Conservation (phyloP, 2,329 filamentous ascomycete species). For the Fusarium tjaetaba region DNA sequence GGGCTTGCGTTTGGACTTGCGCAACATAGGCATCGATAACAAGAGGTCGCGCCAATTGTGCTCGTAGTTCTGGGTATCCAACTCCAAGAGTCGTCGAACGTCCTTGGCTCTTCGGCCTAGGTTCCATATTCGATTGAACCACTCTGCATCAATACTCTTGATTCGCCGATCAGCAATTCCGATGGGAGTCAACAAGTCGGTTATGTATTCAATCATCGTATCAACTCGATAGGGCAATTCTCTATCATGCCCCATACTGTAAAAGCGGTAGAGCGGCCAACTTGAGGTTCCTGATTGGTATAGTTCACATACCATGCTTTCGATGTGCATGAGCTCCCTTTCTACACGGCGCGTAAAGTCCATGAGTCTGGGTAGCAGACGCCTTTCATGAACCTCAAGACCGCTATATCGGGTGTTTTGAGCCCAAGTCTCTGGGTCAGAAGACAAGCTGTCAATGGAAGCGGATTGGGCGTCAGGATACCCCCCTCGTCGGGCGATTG, state of each 20-base stretch:
- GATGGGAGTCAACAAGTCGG: neutral
- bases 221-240: constrained; percentile 6
- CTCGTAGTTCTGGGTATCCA: constrained; percentile 1
- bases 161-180: neutral
- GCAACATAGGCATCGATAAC: constrained; percentile 38
- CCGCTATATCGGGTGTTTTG: neutral
- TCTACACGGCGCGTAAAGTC: constrained; percentile 19
- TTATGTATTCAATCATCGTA: neutral
- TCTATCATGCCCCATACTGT: neutral
- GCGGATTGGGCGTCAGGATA: constrained; percentile 13
- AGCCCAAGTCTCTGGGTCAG: constrained; percentile 2
- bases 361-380: constrained; percentile 31
- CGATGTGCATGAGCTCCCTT: constrained; percentile 30
- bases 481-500: neutral
- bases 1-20: constrained; percentile 31
- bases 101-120: constrained; percentile 14
- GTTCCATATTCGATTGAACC: constrained; percentile 20
- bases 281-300: constrained; percentile 24
- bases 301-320: constrained; percentile 39
- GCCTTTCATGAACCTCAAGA: constrained; percentile 1
- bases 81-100: constrained; percentile 18
- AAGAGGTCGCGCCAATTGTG: constrained; percentile 38
- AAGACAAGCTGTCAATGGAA: neutral
- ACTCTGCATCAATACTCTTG: constrained; percentile 13
- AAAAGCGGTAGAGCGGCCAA: constrained; percentile 25